A percentile compares a stretch with the other conserved stretches of the same genome.
phyloP scores from a whole-genome alignment of 495 filamentous ascomycete genomes.

The Viridothelium virens region DNA sequence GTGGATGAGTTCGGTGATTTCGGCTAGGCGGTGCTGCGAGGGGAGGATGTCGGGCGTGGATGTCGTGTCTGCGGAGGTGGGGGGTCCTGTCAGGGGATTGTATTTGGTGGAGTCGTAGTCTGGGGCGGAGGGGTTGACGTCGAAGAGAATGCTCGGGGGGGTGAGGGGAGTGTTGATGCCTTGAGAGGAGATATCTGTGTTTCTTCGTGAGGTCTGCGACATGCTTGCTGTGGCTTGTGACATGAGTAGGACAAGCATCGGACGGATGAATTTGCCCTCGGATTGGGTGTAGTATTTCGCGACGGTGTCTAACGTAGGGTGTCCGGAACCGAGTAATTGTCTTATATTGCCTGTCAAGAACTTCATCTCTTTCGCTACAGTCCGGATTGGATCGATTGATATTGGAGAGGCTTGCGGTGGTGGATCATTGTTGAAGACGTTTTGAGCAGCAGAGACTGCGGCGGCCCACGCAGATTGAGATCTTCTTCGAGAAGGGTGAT shows the following conservation, averaged over 20 bases:
- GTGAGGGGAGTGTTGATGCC: conserved; percentile 71
- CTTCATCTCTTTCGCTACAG: conserved; percentile 91
- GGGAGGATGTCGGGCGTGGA: conserved; percentile 61
- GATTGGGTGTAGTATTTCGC: conserved; percentile 98
- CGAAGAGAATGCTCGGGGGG: conserved; percentile 62
- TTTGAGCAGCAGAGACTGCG: conserved; percentile 70
- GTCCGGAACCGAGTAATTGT: conserved; percentile 79
- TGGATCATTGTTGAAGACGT: conserved; percentile 64
- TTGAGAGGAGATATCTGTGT: conserved; percentile 18
- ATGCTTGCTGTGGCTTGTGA: conserved; percentile 77
- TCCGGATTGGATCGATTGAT: conserved; percentile 41
- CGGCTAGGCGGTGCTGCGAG: conserved; percentile 83
- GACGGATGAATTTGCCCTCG: conserved; percentile 93
- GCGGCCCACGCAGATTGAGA: conserved; percentile 53
- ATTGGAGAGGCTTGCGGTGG: conserved; percentile 42
- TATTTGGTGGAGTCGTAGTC: conserved; percentile 19
- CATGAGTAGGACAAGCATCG: conserved; percentile 91
- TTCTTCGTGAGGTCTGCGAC: conserved; percentile 52
- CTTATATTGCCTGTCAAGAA: conserved; percentile 84
- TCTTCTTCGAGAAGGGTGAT: conserved; percentile 30
- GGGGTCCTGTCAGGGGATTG: conserved; percentile 30
- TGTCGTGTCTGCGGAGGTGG: conserved; percentile 44
- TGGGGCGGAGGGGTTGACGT: conserved; percentile 60
- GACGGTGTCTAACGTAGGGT: conserved; percentile 86
- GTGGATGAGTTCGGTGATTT: conserved; percentile 95